phyloP scores from a whole-genome alignment of 306 rosid genomes.

The Benincasa hispida region DNA sequence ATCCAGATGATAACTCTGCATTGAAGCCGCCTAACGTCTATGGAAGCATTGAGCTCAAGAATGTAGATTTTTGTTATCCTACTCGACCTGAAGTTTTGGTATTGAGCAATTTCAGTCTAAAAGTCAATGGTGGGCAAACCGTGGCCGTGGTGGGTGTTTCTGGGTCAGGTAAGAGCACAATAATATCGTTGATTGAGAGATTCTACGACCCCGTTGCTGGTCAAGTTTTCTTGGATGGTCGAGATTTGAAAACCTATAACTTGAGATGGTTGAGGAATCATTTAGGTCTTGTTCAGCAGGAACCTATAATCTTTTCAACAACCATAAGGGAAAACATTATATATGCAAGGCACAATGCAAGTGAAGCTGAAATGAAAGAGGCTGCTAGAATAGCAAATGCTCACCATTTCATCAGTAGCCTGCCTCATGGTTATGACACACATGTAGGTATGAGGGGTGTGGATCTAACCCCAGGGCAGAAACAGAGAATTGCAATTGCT shows the following conservation, averaged over 20 bases:
- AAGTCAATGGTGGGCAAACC: constrained; percentile 92
- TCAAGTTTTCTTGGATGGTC: constrained; percentile 84
- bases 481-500: constrained; percentile 98
- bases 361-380: constrained; percentile 97
- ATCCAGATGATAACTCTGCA: constrained; percentile 83
- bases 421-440: constrained; percentile 98
- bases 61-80: constrained; percentile 89
- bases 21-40: constrained; percentile 89
- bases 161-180: constrained; percentile 96
- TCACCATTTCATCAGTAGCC: constrained; percentile 94
- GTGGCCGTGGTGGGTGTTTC: constrained; percentile 97
- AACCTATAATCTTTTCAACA: constrained; percentile 92
- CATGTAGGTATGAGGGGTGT: constrained; percentile 99
- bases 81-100: constrained; percentile 94
- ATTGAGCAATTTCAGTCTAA: constrained; percentile 87
- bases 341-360: constrained; percentile 97
- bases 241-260: constrained; percentile 80
- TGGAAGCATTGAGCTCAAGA: constrained; percentile 92
- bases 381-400: constrained; percentile 99
- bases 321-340: constrained; percentile 93
- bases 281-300: constrained; percentile 98
- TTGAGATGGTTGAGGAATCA: constrained; percentile 96
- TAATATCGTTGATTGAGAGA: constrained; percentile 91
- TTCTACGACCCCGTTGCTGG: constrained; percentile 98
- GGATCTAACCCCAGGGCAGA: constrained; percentile 96